Evolutionary conservation across 129 eudicot genomes (phyloP).

Genomic region (Erigeron canadensis): DNA sequence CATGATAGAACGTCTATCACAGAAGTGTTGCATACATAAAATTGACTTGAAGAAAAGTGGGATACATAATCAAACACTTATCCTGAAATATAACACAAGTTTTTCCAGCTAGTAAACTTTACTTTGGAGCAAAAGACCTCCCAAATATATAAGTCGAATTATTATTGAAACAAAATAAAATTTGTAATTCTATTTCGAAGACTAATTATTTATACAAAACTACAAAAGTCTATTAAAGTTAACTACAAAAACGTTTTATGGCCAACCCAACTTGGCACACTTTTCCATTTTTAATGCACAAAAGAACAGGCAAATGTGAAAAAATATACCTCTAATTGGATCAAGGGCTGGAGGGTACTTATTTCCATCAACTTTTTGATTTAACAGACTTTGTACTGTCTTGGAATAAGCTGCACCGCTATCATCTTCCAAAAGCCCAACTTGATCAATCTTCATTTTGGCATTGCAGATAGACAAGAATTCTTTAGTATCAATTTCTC

Average conservation of each 20-base stretch:
- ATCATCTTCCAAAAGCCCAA: constrained; percentile 83
- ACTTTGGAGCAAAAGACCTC: too few species aligned
- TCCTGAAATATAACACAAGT: too few species aligned
- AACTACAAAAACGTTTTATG: not conserved
- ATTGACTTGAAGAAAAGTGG: too few species aligned
- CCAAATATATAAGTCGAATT: not conserved
- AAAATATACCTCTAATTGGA: constrained; percentile 72
- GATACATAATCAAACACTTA: too few species aligned
- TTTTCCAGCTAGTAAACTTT: too few species aligned
- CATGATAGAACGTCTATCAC: too few species aligned
- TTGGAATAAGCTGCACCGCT: constrained; percentile 78
- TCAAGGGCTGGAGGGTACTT: constrained; percentile 94
- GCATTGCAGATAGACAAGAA: constrained; percentile 71
- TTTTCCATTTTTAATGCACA: not conserved
- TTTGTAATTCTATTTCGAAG: not conserved
- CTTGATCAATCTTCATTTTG: constrained; percentile 80
- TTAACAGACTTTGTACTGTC: constrained; percentile 64
- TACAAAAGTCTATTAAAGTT: not conserved
- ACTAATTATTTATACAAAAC: not conserved
- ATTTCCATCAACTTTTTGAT: constrained; percentile 65
- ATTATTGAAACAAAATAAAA: not conserved
- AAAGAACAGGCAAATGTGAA: not conserved
- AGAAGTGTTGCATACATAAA: too few species aligned
- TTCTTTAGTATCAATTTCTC: constrained; percentile 66
- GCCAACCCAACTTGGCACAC: not conserved